Evolutionary conservation across 2,329 filamentous ascomycete species (phyloP), one percentile per base, ranked within the genome.

Genomic region (Colletotrichum orbiculare): DNA sequence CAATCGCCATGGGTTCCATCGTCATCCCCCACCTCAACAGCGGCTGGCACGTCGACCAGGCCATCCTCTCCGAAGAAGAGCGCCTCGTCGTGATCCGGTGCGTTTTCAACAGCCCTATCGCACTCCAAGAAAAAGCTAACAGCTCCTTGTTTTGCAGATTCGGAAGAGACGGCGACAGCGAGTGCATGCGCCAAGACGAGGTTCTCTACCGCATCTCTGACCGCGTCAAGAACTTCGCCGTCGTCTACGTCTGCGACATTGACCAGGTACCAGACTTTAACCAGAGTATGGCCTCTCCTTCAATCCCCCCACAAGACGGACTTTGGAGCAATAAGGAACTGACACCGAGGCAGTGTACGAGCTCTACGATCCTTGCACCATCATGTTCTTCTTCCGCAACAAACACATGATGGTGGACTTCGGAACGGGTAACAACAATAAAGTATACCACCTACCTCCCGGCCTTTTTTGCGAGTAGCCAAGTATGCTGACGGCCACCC

Each of bases 391-490:
- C 85, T 97, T 94, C 83, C 89, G 95, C 67, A 99, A 99, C 78
- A 99, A 99, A 78, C 94, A 97, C 80, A 98, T 98, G 89, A 97
- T 96, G 92, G 93, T 92, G 77, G 95, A 98, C 87, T 94, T 97
- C 71, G 95, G 95, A 50, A 99, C 96, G 2, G 96, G 96, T 69
- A 97, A 99, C 81, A 99, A 99, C 79, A 99, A 99, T 78, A 98
- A 98, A 25, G 25, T 25, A 79, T 15, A 17, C 10, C 43, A 46
- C 12, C 8, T 1, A 8, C 10, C 39, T 25, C 0, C 33, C 9
- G 45, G 6, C 9, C 13, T 17, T 6, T 45, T 58, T 45, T 58
- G 7, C 47, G 13, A 15, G 7, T 34, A 6, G 33, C 9, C 35
- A 17, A 25, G 25, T 25, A 25, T 25, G 25, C 25, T 25, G 25